Base-by-base conservation (phyloP, 441 rosid species). In the Eruca vesicaria region DNA sequence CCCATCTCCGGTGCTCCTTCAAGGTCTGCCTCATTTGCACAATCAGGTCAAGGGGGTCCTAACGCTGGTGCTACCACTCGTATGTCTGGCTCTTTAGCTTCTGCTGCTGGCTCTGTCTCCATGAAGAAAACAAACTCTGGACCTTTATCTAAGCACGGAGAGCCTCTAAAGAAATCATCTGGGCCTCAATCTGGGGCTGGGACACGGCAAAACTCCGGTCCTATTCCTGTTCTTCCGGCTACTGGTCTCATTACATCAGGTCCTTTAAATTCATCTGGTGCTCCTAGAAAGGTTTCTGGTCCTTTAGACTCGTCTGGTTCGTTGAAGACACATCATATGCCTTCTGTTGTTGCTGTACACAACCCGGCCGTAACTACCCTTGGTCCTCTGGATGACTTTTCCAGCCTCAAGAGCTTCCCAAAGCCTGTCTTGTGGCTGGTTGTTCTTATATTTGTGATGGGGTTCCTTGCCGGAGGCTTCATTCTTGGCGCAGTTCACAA, bases 381-480 rank as follows among this genome's bases (percentile, higher is more conserved):
- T 75, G 84, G 78, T 84, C 96, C 91, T 75, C 97, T 88, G 32
- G 96, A 89, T 78, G 94, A 88, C 70, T 92, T 88, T 72, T 89
- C 97, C 50, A 87, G 90, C 81, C 81, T 78, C 76, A 90, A 80
- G 86, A 96, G 88, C 86, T 89, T 96, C 82, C 97, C 99, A 6
- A 96, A 87, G 85, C 91, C 91, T 15, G 92, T 93, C 71, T 38
- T 93, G 72, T 96, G 98, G 98, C 86, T 96, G n/a, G 78, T 96
- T 66, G 85, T 89, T 76, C 93, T 96, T 38, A 93, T 96, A 43
- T 96, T 93, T 63, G 82, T 93, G 61, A 96, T 93, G 99, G 98
- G 99, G 41, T 96, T 96, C 87, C 92, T 96, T 41, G 98, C 97
- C 9, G 99, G 99, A 70, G 99, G 99, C 58, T 93, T 96, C 84